These are phyloP conservation scores for Ophiostoma angusticollis DNA, from an alignment of 2,329 filamentous ascomycete genomes.

Conservation along the genomic window DNA sequence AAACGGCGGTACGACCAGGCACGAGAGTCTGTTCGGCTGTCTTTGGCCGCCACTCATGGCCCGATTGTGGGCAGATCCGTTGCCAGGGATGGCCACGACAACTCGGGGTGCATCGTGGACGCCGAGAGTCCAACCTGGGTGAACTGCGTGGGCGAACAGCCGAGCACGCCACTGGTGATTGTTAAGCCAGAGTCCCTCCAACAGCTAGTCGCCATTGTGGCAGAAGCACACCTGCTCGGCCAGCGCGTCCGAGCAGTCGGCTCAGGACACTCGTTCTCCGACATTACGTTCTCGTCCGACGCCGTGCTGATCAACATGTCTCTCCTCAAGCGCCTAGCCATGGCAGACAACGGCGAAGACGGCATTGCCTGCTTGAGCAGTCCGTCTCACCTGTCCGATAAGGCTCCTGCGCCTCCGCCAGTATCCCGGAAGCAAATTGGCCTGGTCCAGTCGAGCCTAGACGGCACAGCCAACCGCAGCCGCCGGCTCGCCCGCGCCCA, in stretches of 20 bases:
- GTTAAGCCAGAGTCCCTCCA: slow-evolving; percentile 14
- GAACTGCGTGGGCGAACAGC: slow-evolving; percentile 16
- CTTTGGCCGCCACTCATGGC: slow-evolving; percentile 5
- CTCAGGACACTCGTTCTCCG: slow-evolving; percentile 18
- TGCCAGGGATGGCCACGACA: not conserved
- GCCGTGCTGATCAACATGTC: slow-evolving; percentile 15
- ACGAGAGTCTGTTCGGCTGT: slow-evolving; percentile 6
- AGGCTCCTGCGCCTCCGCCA: too few relatives aligned
- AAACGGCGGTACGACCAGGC: slow-evolving; percentile 10
- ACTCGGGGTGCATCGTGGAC: not conserved
- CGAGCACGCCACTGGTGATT: slow-evolving; percentile 12
- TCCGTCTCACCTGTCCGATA: too few relatives aligned
- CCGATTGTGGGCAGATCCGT: slow-evolving; percentile 1
- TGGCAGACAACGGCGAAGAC: slow-evolving; percentile 13
- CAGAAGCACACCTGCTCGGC: slow-evolving; percentile 11
- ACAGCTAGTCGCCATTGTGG: slow-evolving; percentile 15
- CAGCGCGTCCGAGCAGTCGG: slow-evolving; percentile 17
- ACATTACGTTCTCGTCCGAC: slow-evolving; percentile 14
- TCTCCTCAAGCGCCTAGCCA: slow-evolving; percentile 11
- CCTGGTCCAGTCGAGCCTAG: too few relatives aligned
- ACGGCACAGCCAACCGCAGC: slow-evolving; percentile 6
- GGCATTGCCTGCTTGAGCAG: slow-evolving; percentile 9
- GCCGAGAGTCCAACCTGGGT: slow-evolving; percentile 8
- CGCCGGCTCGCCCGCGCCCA: slow-evolving; percentile 14
- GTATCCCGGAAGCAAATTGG: too few relatives aligned